phyloP scores from a whole-genome alignment of 1,284 basidiomycete species.

The Malassezia yamatoensis region DNA sequence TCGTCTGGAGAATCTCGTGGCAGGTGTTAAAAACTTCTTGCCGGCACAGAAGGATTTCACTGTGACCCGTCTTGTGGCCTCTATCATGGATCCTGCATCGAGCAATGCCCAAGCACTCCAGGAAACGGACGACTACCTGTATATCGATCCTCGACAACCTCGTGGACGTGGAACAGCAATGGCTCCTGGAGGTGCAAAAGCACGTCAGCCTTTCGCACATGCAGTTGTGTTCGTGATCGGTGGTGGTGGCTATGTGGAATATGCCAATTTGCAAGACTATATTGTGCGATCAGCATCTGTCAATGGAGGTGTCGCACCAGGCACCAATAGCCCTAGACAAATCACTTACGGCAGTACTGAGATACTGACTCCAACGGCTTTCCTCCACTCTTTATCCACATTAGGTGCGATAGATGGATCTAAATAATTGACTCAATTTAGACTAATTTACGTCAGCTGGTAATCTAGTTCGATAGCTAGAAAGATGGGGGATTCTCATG shows the following conservation, averaged over 20 bases:
- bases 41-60: constrained; percentile 88
- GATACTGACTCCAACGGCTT: constrained; percentile 76
- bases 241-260: constrained; percentile 93
- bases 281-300: constrained; percentile 23
- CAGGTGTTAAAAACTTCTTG: constrained; percentile 95
- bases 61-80: constrained; percentile 82
- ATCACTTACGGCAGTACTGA: constrained; percentile 94
- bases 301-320: constrained; percentile 38
- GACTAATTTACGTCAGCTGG: constrained; percentile 1
- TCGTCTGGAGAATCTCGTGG: constrained; percentile 82
- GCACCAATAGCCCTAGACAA: constrained; percentile 44
- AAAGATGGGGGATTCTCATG: neutral
- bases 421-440: neutral
- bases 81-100: constrained; percentile 87
- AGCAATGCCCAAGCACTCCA: constrained; percentile 59
- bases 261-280: constrained; percentile 64
- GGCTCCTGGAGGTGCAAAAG: constrained; percentile 18
- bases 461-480: neutral
- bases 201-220: constrained; percentile 62
- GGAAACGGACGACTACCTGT: constrained; percentile 91
- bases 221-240: constrained; percentile 90
- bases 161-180: constrained; percentile 20
- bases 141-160: constrained; percentile 66
- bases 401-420: neutral
- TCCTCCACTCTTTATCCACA: constrained; percentile 59